Conservation (phyloP, 2,329 filamentous ascomycete species). For the Elsinoe perseae region DNA sequence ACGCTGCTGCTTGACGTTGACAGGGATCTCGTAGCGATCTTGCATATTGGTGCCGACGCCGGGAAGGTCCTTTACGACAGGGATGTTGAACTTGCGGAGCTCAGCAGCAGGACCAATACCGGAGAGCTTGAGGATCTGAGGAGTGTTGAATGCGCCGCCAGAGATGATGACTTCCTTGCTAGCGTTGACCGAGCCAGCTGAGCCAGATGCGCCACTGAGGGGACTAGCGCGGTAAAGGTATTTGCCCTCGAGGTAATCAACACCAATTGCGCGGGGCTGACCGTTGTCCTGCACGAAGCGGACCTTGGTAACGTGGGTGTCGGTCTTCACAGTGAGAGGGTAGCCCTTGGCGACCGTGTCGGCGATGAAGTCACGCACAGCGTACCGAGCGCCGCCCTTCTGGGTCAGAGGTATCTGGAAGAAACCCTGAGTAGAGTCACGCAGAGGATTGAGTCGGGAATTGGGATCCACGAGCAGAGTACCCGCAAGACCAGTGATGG, state of each 20-base stretch:
- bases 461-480: constrained; percentile 43
- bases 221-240: constrained; percentile 36
- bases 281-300: constrained; percentile 55
- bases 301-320: constrained; percentile 59
- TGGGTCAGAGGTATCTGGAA: constrained; percentile 54
- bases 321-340: constrained; percentile 50
- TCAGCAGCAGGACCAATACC: constrained; percentile 53
- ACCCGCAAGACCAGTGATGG: constrained; percentile 38
- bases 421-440: constrained; percentile 43
- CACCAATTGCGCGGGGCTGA: constrained; percentile 41
- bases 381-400: constrained; percentile 41
- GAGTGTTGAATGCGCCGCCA: constrained; percentile 54
- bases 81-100: constrained; percentile 48
- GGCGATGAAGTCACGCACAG: constrained; percentile 50
- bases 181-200: constrained; percentile 35
- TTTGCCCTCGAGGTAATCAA: constrained; percentile 37
- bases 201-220: constrained; percentile 29
- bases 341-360: constrained; percentile 43
- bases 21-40: constrained; percentile 51
- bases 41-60: constrained; percentile 59
- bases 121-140: constrained; percentile 57
- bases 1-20: constrained; percentile 38
- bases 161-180: constrained; percentile 41
- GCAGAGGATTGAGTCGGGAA: constrained; percentile 25
- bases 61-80: constrained; percentile 47